phyloP scores from a whole-genome alignment of 192 early-diverging fungal species.

The Gigaspora rosea region DNA sequence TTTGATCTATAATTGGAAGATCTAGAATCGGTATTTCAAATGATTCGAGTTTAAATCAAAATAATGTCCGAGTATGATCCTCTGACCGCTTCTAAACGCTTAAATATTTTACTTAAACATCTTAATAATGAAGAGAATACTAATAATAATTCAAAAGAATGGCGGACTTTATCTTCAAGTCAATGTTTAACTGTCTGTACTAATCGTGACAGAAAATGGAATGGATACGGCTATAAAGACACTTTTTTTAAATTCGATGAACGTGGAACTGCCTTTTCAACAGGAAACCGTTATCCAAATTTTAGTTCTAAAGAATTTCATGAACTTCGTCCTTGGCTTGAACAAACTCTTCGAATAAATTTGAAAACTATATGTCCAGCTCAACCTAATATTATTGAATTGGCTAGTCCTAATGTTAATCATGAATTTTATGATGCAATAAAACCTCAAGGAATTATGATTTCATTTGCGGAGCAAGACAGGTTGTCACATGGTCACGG shows the following conservation, averaged over 20 bases:
- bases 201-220: conserved; percentile 15
- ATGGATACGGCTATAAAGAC: conserved; percentile 14
- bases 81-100: no score
- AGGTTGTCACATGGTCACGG: background rate
- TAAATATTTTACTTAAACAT: no score
- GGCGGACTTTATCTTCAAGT: conserved; percentile 1
- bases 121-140: no score
- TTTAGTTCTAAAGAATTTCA: conserved; percentile 29
- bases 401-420: conserved; percentile 11
- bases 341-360: conserved; percentile 22
- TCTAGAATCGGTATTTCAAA: no score
- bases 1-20: no score
- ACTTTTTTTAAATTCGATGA: conserved; percentile 18
- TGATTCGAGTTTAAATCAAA: no score
- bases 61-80: no score
- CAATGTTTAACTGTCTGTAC: conserved; percentile 4
- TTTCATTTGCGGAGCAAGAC: conserved; percentile 21
- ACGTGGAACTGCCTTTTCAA: background rate
- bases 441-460: background rate
- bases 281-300: background rate
- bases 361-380: conserved; percentile 5
- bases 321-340: conserved; percentile 18
- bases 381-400: background rate
- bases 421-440: conserved; percentile 20
- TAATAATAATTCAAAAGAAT: conserved; percentile 14